These are phyloP conservation scores for Durusdinium trenchii DNA, from an alignment of 73 alveolate species.

Conservation along the genomic window DNA sequence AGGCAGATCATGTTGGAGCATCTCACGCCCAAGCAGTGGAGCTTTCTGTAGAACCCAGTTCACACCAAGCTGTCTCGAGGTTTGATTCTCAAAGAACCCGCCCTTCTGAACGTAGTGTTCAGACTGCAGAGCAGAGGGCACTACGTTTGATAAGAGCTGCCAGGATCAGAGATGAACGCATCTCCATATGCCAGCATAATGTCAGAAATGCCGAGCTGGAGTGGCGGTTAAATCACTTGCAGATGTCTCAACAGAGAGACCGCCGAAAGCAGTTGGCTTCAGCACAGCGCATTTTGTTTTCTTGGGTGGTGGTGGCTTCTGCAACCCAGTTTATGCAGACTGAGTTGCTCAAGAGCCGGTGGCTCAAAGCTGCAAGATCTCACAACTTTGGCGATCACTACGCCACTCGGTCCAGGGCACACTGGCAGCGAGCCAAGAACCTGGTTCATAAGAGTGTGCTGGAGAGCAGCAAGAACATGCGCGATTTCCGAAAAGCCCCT, in stretches of 20 bases:
- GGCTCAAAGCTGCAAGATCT: conserved; percentile 28
- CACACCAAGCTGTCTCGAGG: conserved; percentile 1
- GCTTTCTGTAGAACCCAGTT: conserved; percentile 24
- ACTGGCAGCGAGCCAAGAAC: conserved; percentile 78
- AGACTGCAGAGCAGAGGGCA: conserved; percentile 52
- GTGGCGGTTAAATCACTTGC: conserved; percentile 63
- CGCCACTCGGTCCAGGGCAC: conserved; percentile 39
- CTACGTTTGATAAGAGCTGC: conserved; percentile 57
- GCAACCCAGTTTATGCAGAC: conserved; percentile 8
- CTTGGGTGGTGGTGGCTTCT: conserved; percentile 12
- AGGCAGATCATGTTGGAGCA: no score
- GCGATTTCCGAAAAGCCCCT: conserved; percentile 30
- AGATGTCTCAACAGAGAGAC: neutral
- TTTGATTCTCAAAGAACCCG: conserved; percentile 27
- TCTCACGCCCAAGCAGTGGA: neutral
- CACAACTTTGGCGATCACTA: conserved; percentile 44
- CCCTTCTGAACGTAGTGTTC: conserved; percentile 24
- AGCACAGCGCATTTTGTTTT: conserved; percentile 31
- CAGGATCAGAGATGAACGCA: conserved; percentile 60
- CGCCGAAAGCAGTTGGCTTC: conserved; percentile 55
- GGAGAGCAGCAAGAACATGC: conserved; percentile 48
- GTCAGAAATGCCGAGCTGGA: conserved; percentile 45
- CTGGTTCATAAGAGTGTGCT: conserved; percentile 38
- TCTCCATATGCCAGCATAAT: conserved; percentile 34
- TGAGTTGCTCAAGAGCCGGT: neutral